Conservation (phyloP, 164 flowering plant species). For the Magnolia changhungtana region DNA sequence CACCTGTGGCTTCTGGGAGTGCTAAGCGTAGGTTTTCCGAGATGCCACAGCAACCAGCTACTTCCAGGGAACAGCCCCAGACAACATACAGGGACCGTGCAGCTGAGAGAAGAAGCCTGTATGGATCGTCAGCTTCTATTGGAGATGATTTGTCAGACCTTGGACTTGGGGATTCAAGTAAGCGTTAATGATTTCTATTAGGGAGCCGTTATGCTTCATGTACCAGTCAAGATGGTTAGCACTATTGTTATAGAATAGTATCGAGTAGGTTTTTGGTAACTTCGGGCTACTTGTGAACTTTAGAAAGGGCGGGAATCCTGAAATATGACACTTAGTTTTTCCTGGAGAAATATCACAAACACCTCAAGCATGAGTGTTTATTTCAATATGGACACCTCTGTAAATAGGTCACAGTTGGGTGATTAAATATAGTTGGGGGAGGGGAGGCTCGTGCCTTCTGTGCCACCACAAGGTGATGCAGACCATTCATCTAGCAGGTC, state of each 20-base stretch:
- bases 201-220: background rate
- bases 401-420: too few relatives aligned
- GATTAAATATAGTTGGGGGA: too few relatives aligned
- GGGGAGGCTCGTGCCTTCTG: too few relatives aligned
- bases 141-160: slow-evolving; percentile 48
- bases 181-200: slow-evolving; percentile 34
- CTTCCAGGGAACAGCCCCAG: slow-evolving; percentile 56
- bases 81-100: slow-evolving; percentile 89
- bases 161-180: slow-evolving; percentile 72
- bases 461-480: too few relatives aligned
- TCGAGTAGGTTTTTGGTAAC: too few relatives aligned
- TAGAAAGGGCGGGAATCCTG: too few relatives aligned
- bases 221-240: background rate
- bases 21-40: slow-evolving; percentile 95
- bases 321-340: too few relatives aligned
- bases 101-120: slow-evolving; percentile 92
- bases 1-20: slow-evolving; percentile 54
- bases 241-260: background rate
- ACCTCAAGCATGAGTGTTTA: too few relatives aligned
- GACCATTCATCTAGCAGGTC: too few relatives aligned
- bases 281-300: too few relatives aligned
- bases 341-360: too few relatives aligned
- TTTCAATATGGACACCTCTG: too few relatives aligned
- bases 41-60: slow-evolving; percentile 51
- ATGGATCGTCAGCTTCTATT: slow-evolving; percentile 60